phyloP scores from a whole-genome alignment of 2,329 filamentous ascomycete genomes.

The Aspergillus thermomutatus region DNA sequence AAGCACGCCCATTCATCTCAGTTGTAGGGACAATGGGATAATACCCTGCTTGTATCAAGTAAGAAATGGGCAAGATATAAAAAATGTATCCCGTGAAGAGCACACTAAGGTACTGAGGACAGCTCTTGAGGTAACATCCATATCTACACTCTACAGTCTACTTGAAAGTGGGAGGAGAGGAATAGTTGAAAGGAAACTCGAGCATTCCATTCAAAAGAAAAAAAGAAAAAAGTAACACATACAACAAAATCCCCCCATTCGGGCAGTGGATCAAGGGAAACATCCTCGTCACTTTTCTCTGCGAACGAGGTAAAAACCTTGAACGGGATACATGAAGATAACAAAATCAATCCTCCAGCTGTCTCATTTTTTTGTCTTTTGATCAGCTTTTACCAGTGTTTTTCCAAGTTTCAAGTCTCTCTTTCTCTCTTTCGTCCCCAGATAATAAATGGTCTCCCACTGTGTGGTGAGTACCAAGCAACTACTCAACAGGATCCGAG shows the following conservation, averaged over 20 bases:
- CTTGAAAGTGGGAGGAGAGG: neutral
- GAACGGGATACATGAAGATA: constrained; percentile 7
- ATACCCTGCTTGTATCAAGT: no score
- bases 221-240: neutral
- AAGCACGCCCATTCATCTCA: no score
- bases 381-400: neutral
- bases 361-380: neutral
- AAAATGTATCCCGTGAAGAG: no score
- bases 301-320: constrained; percentile 21
- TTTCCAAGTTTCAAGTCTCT: neutral
- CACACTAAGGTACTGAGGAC: neutral
- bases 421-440: neutral
- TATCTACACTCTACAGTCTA: neutral
- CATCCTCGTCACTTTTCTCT: constrained; percentile 7
- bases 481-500: neutral
- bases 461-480: neutral
- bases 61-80: no score
- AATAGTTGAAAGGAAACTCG: neutral
- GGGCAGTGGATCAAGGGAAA: constrained; percentile 21
- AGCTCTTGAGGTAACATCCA: neutral
- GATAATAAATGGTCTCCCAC: neutral
- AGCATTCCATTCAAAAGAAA: neutral
- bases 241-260: constrained; percentile 18
- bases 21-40: no score
- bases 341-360: neutral